Conservation (phyloP, 352 stramenopile species). For the Pythium vanterpoolii region DNA sequence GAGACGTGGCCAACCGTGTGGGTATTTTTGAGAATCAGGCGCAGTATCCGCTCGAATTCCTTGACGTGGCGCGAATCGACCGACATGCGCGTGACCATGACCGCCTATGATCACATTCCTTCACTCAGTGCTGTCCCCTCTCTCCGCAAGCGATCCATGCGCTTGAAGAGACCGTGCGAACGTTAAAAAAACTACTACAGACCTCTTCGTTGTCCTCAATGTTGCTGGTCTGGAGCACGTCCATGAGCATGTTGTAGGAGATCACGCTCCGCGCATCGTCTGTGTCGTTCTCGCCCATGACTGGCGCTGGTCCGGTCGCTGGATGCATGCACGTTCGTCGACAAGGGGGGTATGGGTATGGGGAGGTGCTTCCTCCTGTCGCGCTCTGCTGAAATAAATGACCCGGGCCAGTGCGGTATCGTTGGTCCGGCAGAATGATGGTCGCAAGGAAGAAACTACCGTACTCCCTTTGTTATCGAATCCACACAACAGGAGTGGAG, state of each 20-base stretch:
- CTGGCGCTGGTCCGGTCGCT: not conserved
- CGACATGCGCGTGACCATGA: conserved; percentile 82
- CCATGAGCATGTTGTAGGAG: conserved; percentile 73
- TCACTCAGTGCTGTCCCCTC: not conserved
- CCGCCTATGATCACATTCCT: conserved; percentile 32
- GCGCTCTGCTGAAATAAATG: too few species aligned
- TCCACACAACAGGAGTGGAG: too few species aligned
- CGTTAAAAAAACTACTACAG: too few species aligned
- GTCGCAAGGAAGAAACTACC: too few species aligned
- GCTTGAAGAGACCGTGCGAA: not conserved
- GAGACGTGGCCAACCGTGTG: conserved; percentile 78
- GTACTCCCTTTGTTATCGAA: too few species aligned
- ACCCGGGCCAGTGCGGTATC: too few species aligned
- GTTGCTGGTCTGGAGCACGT: conserved; percentile 71
- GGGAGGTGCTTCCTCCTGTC: too few species aligned
- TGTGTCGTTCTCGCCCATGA: conserved; percentile 10
- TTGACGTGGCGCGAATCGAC: conserved; percentile 70
- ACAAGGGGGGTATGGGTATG: too few species aligned
- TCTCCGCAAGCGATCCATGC: not conserved
- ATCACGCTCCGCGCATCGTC: conserved; percentile 38
- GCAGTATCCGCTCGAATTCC: conserved; percentile 75
- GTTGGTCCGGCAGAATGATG: too few species aligned
- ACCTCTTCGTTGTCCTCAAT: conserved; percentile 82
- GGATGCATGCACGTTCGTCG: too few species aligned
- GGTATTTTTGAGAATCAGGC: conserved; percentile 78